phyloP scores from a whole-genome alignment of 306 rosid species.

The Echinosophora koreensis region DNA sequence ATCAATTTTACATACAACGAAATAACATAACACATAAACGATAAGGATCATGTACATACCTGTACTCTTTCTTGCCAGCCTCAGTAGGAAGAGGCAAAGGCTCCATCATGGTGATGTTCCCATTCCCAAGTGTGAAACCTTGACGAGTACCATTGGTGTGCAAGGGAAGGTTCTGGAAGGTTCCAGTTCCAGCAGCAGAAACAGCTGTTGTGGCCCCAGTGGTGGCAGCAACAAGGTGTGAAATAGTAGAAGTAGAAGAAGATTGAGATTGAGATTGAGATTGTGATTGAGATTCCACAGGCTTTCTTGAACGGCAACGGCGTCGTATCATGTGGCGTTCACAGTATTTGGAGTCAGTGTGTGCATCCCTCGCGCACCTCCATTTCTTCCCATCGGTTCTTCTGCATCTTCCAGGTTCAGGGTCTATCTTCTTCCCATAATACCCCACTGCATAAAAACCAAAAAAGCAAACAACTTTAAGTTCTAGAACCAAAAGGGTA shows the following conservation, averaged over 20 bases:
- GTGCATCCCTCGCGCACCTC: conserved; percentile 89
- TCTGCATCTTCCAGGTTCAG: conserved; percentile 93
- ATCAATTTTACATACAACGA: conserved; percentile 22
- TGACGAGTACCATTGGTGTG: conserved; percentile 65
- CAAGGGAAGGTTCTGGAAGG: conserved; percentile 71
- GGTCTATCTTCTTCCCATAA: conserved; percentile 91
- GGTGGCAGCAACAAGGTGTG: neutral
- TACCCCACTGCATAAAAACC: conserved; percentile 63
- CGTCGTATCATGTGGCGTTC: conserved; percentile 97
- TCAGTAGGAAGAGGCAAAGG: conserved; percentile 69
- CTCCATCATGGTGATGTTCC: conserved; percentile 44
- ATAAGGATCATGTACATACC: conserved; percentile 51
- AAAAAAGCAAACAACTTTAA: conserved; percentile 10
- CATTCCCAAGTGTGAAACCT: conserved; percentile 57
- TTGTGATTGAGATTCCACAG: conserved; percentile 80
- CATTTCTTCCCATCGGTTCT: conserved; percentile 95
- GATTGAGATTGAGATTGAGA: neutral
- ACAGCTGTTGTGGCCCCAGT: neutral
- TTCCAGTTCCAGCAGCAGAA: conserved; percentile 36
- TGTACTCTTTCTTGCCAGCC: conserved; percentile 72
- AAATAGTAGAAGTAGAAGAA: conserved; percentile 16
- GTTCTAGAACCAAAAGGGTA: neutral
- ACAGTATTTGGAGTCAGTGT: conserved; percentile 90
- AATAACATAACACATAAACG: neutral
- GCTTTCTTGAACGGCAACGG: conserved; percentile 99